These are phyloP conservation scores for Leishmania aethiopica DNA, from an alignment of 208 protist species.

Conservation along the genomic window DNA sequence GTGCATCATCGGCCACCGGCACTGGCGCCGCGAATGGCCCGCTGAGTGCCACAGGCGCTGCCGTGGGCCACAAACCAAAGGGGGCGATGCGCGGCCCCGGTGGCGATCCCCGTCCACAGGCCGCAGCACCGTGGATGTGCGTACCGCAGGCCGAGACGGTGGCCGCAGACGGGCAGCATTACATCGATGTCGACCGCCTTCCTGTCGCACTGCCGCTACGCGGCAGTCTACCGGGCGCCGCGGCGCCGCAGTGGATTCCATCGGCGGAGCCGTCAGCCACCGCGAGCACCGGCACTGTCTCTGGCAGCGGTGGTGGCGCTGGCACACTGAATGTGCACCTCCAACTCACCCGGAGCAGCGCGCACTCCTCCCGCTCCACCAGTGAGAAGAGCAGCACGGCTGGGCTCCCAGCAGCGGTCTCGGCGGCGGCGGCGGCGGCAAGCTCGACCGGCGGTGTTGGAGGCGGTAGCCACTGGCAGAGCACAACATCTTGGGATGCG, in stretches of 20 bases:
- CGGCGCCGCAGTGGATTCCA: not conserved
- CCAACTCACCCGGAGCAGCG: not conserved
- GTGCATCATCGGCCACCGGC: not conserved
- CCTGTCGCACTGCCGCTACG: not conserved
- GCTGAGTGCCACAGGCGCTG: not conserved
- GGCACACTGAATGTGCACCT: not conserved
- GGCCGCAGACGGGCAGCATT: conserved; percentile 24
- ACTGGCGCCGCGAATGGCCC: not conserved
- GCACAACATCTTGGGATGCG: not conserved
- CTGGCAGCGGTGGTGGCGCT: not conserved
- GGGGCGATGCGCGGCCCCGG: not conserved
- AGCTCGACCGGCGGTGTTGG: not conserved
- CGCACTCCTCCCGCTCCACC: conserved; percentile 13
- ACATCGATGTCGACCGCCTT: conserved; percentile 24
- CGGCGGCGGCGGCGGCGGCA: not conserved
- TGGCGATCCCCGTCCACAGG: conserved; percentile 6
- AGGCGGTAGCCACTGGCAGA: not conserved
- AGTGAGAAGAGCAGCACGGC: conserved; percentile 24
- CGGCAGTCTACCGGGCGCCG: not conserved
- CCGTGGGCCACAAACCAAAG: conserved; percentile 2
- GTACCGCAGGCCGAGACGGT: conserved; percentile 19
- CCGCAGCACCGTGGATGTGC: conserved; percentile 22
- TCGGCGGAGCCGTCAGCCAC: not conserved
- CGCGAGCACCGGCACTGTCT: not conserved
- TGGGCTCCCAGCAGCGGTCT: not conserved